Evolutionary conservation across 352 stramenopile genomes (phyloP).

Genomic region (Phytophthora rubi): DNA sequence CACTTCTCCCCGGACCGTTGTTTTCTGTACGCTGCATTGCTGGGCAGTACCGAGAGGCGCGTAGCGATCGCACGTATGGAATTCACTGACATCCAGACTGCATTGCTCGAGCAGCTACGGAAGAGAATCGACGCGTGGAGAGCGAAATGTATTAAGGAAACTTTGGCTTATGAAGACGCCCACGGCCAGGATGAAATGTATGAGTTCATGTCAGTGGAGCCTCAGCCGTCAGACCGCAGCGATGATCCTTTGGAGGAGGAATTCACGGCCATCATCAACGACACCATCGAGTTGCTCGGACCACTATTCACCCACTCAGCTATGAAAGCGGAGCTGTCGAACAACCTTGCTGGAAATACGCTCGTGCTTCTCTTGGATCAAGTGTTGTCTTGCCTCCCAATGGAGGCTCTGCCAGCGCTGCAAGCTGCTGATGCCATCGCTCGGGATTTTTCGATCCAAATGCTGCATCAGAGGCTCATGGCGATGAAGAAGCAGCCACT

Average conservation of each 20-base stretch:
- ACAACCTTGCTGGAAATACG: conserved; percentile 49
- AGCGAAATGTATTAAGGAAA: conserved; percentile 36
- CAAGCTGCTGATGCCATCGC: conserved; percentile 57
- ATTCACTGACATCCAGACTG: conserved; percentile 46
- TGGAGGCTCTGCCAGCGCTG: conserved; percentile 58
- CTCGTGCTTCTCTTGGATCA: conserved; percentile 65
- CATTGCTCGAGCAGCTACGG: conserved; percentile 35
- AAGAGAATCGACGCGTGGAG: conserved; percentile 50
- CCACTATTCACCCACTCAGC: conserved; percentile 63
- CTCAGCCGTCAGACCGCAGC: background rate
- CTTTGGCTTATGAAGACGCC: conserved; percentile 51
- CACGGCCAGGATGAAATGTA: conserved; percentile 44
- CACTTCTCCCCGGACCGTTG: conserved; percentile 75
- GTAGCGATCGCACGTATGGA: conserved; percentile 67
- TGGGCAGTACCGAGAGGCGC: conserved; percentile 45
- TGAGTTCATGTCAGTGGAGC: conserved; percentile 39
- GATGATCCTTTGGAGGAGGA: conserved; percentile 61
- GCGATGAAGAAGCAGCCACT: conserved; percentile 60
- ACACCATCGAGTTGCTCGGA: conserved; percentile 51
- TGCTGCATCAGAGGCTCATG: conserved; percentile 60
- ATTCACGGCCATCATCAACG: conserved; percentile 55
- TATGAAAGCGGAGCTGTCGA: conserved; percentile 47
- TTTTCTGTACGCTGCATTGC: conserved; percentile 65
- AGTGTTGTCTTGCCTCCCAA: conserved; percentile 52
- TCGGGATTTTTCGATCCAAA: conserved; percentile 78